Percentiles rank a stretch among this genome's conserved stretches.
These are phyloP conservation scores for Cinnamomum micranthum DNA, from an alignment of 164 flowering plant genomes.

Conservation along the genomic window DNA sequence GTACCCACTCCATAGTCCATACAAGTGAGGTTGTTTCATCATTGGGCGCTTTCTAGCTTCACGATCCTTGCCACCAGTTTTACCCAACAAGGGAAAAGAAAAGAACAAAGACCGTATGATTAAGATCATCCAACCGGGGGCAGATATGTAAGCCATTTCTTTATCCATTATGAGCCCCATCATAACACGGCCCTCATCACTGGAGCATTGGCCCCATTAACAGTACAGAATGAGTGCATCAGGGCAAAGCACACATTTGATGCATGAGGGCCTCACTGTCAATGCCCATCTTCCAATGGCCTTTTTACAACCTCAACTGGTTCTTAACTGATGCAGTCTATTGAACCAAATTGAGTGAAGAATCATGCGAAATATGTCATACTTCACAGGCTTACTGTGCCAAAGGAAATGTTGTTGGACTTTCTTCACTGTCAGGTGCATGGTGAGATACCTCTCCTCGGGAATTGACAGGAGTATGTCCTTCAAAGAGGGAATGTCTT, in stretches of 20 bases:
- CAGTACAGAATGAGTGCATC: no score
- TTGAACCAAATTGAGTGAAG: slow-evolving; percentile 17
- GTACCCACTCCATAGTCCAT: no score
- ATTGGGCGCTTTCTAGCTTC: no score
- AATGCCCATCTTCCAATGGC: neutral
- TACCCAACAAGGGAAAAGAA: no score
- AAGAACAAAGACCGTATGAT: no score
- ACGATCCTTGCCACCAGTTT: no score
- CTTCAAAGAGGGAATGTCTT: slow-evolving; percentile 12
- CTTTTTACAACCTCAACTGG: neutral
- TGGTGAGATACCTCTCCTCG: slow-evolving; percentile 5
- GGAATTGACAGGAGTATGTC: slow-evolving; percentile 11
- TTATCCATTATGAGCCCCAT: neutral
- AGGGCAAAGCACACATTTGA: neutral
- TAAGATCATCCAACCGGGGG: no score
- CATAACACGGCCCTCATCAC: neutral
- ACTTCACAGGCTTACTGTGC: slow-evolving; percentile 14
- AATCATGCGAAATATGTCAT: slow-evolving; percentile 15
- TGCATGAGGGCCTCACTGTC: neutral
- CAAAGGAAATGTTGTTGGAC: slow-evolving; percentile 14
- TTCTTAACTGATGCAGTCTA: slow-evolving; percentile 7
- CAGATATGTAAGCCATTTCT: neutral
- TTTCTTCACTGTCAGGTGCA: slow-evolving; percentile 9
- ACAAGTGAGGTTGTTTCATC: no score
- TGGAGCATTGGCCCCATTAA: neutral